Evolutionary conservation across 805 yeast genomes (phyloP).

Genomic region (Candida michaelii): DNA sequence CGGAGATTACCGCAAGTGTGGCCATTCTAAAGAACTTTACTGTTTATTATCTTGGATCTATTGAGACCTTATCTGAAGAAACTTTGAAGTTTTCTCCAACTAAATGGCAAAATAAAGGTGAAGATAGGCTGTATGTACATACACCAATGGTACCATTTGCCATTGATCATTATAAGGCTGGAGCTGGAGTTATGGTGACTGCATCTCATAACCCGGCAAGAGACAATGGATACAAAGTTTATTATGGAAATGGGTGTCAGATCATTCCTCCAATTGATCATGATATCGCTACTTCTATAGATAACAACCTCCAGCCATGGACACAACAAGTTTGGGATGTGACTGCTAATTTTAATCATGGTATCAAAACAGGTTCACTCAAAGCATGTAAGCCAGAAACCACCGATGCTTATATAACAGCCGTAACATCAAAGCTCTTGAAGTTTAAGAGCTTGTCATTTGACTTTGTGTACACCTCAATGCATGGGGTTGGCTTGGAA

Average conservation of each 20-base stretch:
- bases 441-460: slow-evolving; percentile 25
- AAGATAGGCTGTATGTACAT: slow-evolving; percentile 44
- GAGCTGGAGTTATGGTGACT: slow-evolving; percentile 89
- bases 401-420: slow-evolving; percentile 39
- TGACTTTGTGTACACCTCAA: slow-evolving; percentile 81
- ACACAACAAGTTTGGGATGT: slow-evolving; percentile 48
- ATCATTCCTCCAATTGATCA: slow-evolving; percentile 89
- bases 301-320: slow-evolving; percentile 62
- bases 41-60: slow-evolving; percentile 59
- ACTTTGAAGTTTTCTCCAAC: slow-evolving; percentile 13
- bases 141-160: slow-evolving; percentile 94
- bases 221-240: slow-evolving; percentile 94
- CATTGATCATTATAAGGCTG: slow-evolving; percentile 59
- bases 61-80: slow-evolving; percentile 29
- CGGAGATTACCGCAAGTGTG: slow-evolving; percentile 72
- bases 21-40: slow-evolving; percentile 67
- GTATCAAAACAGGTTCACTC: slow-evolving; percentile 27
- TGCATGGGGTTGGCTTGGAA: slow-evolving; percentile 91
- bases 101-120: not conserved
- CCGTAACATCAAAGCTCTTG: slow-evolving; percentile 30
- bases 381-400: slow-evolving; percentile 43
- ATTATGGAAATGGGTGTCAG: slow-evolving; percentile 92
- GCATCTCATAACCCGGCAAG: slow-evolving; percentile 84
- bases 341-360: slow-evolving; percentile 31
- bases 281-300: slow-evolving; percentile 66